A percentile compares a stretch with the other conserved stretches of the same genome.
Evolutionary conservation across 257 asterid species (phyloP).

Genomic region (Primulina huaijiensis): DNA sequence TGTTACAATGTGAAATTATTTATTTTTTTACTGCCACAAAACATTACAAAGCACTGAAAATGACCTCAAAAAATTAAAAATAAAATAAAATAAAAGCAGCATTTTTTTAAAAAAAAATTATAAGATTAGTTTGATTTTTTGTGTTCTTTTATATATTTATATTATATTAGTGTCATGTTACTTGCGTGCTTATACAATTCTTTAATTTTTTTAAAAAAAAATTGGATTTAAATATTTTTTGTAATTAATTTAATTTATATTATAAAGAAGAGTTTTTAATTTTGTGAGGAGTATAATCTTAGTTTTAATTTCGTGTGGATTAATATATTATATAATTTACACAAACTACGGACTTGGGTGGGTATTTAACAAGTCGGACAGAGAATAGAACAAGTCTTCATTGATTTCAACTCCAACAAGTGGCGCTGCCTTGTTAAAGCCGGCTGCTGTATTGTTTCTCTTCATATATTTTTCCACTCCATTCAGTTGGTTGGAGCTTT

Average conservation of each 20-base stretch:
- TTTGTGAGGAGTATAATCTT: no score
- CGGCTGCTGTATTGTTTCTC: conserved; percentile 49
- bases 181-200: no score
- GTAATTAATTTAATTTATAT: no score
- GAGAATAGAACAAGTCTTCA: conserved; percentile 65
- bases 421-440: conserved; percentile 49
- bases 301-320: no score
- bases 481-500: background rate
- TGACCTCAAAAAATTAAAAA: conserved; percentile 12
- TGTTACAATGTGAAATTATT: conserved; percentile 18
- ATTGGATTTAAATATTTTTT: no score
- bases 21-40: conserved; percentile 7
- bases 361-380: conserved; percentile 35
- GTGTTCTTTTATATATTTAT: background rate
- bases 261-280: no score
- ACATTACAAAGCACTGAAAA: conserved; percentile 30
- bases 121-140: background rate
- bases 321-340: no score
- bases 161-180: no score
- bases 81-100: no score
- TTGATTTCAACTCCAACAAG: conserved; percentile 61
- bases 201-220: no score
- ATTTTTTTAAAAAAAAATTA: background rate
- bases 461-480: conserved; percentile 24
- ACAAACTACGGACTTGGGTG: no score